Evolutionary conservation across 1,139 yeast genomes (phyloP).

Genomic region (Kurtzmaniella natalensis): DNA sequence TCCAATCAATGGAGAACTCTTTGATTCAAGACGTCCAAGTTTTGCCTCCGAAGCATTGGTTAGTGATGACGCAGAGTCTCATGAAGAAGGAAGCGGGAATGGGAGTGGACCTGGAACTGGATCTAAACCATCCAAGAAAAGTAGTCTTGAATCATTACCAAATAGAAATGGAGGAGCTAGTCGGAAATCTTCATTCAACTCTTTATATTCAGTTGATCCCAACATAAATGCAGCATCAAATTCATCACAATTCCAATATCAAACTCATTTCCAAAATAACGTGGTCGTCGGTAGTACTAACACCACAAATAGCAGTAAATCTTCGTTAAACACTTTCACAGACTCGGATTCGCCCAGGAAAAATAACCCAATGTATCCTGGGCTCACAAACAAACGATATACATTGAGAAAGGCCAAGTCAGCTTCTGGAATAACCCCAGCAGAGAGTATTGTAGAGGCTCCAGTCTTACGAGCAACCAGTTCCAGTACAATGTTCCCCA

Average conservation of each 20-base stretch:
- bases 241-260: neutral
- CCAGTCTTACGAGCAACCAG: neutral
- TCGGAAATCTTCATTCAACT: neutral
- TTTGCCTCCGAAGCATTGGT: no score
- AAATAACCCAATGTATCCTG: neutral
- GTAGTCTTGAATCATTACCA: neutral
- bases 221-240: neutral
- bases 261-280: no score
- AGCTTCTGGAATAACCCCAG: constrained; percentile 4
- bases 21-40: no score
- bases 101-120: no score
- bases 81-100: no score
- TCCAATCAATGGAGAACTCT: no score
- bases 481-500: constrained; percentile 1
- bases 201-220: neutral
- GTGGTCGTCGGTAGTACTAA: no score
- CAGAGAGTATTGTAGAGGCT: neutral
- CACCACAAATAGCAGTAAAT: constrained; percentile 15
- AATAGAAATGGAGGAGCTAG: neutral
- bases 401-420: constrained; percentile 9
- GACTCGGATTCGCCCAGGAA: constrained; percentile 4
- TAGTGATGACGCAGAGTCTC: no score
- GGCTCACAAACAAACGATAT: constrained; percentile 1
- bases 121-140: neutral
- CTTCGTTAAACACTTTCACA: constrained; percentile 10